Conservation (phyloP, 352 stramenopile species). For the Phytopythium sindhum region DNA sequence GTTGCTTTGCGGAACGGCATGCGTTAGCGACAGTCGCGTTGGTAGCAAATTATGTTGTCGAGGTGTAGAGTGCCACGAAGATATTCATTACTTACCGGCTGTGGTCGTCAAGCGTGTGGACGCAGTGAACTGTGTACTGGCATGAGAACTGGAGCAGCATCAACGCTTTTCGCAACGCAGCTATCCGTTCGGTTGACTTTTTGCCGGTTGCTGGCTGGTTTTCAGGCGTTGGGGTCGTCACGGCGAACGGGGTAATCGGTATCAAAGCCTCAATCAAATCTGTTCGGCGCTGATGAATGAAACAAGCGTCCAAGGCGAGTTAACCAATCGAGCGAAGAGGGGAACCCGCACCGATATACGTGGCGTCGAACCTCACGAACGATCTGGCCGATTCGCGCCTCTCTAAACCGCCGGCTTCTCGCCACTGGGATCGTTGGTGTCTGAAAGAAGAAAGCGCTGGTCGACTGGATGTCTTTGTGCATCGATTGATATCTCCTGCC, state of each 20-base stretch:
- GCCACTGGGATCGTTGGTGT: slow-evolving; percentile 18
- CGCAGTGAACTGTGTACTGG: slow-evolving; percentile 55
- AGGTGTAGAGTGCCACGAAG: not conserved
- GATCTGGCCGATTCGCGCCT: slow-evolving; percentile 30
- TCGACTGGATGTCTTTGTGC: not conserved
- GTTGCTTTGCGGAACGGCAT: slow-evolving; percentile 10
- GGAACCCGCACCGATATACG: not conserved
- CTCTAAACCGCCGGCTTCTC: slow-evolving; percentile 18
- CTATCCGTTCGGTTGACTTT: not conserved
- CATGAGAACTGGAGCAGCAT: slow-evolving; percentile 57
- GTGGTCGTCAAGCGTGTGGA: slow-evolving; percentile 27
- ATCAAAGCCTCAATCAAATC: slow-evolving; percentile 38
- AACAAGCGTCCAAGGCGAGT: not conserved
- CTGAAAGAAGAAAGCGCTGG: slow-evolving; percentile 27
- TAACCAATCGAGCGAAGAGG: not conserved
- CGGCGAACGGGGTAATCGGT: slow-evolving; percentile 27
- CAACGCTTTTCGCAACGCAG: slow-evolving; percentile 20
- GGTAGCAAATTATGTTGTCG: not conserved
- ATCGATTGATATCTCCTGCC: not conserved
- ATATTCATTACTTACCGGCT: slow-evolving; percentile 17
- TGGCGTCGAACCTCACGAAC: slow-evolving; percentile 23
- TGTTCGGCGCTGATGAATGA: slow-evolving; percentile 18
- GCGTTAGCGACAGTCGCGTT: no score
- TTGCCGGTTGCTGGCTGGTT: not conserved
- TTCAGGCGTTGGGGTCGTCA: not conserved